These are phyloP conservation scores for Crithidia mellificae DNA, from an alignment of 208 protist genomes.

Conservation along the genomic window DNA sequence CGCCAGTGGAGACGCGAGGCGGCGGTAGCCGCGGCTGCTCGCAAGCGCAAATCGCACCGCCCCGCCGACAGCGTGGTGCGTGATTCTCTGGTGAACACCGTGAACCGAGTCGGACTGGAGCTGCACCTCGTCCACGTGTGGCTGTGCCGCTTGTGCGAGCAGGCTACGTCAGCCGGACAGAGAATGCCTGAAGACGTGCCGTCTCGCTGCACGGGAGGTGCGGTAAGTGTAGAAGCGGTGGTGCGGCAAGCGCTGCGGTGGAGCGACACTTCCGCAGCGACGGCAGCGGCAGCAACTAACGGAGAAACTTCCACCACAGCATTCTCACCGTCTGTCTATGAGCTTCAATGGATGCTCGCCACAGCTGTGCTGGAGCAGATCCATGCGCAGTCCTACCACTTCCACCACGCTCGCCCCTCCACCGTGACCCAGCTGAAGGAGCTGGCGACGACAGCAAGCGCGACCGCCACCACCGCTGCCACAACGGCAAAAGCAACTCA, in stretches of 20 bases:
- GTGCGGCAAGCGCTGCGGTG: slow-evolving; percentile 16
- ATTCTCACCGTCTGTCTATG: too few species aligned
- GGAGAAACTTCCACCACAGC: too few species aligned
- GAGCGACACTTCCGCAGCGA: background rate
- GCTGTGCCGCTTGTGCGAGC: slow-evolving; percentile 21
- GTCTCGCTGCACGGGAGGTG: background rate
- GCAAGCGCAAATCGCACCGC: slow-evolving; percentile 16
- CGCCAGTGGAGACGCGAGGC: slow-evolving; percentile 12
- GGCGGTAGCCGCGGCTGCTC: slow-evolving; percentile 5
- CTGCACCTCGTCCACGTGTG: slow-evolving; percentile 35
- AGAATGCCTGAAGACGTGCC: background rate
- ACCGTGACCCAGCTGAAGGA: background rate
- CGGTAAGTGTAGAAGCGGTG: slow-evolving; percentile 11
- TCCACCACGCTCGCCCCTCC: slow-evolving; percentile 11
- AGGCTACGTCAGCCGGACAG: background rate
- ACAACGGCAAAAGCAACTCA: background rate
- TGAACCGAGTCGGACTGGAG: slow-evolving; percentile 31
- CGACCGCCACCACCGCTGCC: too few species aligned
- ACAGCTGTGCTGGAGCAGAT: slow-evolving; percentile 28
- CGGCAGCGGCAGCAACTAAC: too few species aligned
- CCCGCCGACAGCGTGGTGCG: slow-evolving; percentile 1
- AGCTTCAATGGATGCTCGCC: slow-evolving; percentile 25
- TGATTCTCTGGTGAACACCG: slow-evolving; percentile 33
- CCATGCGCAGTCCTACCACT: slow-evolving; percentile 22
- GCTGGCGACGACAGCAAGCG: background rate